Evolutionary conservation across 2,329 filamentous ascomycete genomes (phyloP).

Genomic region (Aspergillus cejpii): DNA sequence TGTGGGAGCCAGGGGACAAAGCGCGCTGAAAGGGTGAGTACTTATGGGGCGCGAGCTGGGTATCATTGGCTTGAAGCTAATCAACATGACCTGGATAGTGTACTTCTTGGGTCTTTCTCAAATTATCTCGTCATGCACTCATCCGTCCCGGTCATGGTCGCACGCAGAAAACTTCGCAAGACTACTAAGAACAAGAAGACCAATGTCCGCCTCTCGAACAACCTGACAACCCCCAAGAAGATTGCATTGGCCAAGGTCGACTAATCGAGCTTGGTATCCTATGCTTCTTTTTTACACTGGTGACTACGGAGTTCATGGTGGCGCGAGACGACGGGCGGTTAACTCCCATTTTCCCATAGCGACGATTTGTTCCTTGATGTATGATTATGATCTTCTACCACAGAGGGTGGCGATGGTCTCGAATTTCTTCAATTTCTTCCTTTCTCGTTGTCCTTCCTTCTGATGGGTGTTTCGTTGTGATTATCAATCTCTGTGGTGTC

Average conservation of each 20-base stretch:
- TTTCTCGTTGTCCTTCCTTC: neutral
- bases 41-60: neutral
- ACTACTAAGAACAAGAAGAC: constrained; percentile 72
- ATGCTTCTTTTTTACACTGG: constrained; percentile 4
- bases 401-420: neutral
- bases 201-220: constrained; percentile 70
- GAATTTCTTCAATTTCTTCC: neutral
- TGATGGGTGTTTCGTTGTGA: neutral
- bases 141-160: constrained; percentile 96
- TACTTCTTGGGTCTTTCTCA: constrained; percentile 90
- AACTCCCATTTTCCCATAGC: neutral
- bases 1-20: constrained; percentile 82
- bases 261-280: constrained; percentile 33
- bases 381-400: constrained; percentile 8
- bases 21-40: constrained; percentile 81
- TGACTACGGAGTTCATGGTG: constrained; percentile 5
- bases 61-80: neutral
- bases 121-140: constrained; percentile 97
- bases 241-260: constrained; percentile 71
- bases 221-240: constrained; percentile 63
- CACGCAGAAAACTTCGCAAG: constrained; percentile 80
- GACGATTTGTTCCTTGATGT: constrained; percentile 3
- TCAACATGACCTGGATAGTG: constrained; percentile 47
- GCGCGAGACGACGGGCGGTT: constrained; percentile 1
- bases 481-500: neutral